A percentile compares a stretch with the other conserved stretches of the same genome.
Conservation (phyloP, 257 asterid genomes). For the Ajuga chamaepitys region DNA sequence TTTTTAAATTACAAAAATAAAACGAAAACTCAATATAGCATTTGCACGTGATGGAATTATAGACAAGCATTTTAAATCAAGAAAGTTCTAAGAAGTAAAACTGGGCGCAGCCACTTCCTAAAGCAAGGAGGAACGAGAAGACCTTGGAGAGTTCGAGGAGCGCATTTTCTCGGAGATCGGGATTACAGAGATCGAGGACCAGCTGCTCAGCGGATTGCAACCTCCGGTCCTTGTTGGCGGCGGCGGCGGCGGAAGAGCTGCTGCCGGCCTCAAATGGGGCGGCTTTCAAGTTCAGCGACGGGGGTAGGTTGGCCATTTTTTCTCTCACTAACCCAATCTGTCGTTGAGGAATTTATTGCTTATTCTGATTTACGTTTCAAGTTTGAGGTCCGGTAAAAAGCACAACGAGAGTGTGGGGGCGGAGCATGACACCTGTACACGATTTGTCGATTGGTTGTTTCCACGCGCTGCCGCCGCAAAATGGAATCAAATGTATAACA, state of each 20-base stretch:
- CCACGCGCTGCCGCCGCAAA: slow-evolving; percentile 22
- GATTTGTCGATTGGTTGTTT: not conserved
- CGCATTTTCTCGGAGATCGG: slow-evolving; percentile 89
- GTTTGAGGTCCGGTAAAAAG: slow-evolving; percentile 3
- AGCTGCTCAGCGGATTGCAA: slow-evolving; percentile 85
- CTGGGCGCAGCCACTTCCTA: not conserved
- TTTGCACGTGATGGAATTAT: not conserved
- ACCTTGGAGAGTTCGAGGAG: slow-evolving; percentile 94
- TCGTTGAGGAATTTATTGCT: not conserved
- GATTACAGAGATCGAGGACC: slow-evolving; percentile 80
- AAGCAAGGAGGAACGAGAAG: not conserved
- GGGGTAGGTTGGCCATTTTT: slow-evolving; percentile 34
- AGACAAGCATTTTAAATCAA: not conserved
- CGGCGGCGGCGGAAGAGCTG: slow-evolving; percentile 23
- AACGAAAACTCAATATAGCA: not conserved
- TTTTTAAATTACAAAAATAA: too few species aligned
- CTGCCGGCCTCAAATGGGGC: slow-evolving; percentile 31
- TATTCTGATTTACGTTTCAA: not conserved
- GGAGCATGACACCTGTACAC: slow-evolving; percentile 17
- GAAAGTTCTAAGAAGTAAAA: not conserved
- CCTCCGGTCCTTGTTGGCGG: slow-evolving; percentile 48
- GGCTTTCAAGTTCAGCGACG: slow-evolving; percentile 36
- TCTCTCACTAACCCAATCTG: not conserved
- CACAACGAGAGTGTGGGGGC: slow-evolving; percentile 2
- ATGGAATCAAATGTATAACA: not conserved